A percentile compares a stretch with the other conserved stretches of the same genome.
Evolutionary conservation across 2,329 filamentous ascomycete species (phyloP).

Genomic region (Aspergillus japonicus): DNA sequence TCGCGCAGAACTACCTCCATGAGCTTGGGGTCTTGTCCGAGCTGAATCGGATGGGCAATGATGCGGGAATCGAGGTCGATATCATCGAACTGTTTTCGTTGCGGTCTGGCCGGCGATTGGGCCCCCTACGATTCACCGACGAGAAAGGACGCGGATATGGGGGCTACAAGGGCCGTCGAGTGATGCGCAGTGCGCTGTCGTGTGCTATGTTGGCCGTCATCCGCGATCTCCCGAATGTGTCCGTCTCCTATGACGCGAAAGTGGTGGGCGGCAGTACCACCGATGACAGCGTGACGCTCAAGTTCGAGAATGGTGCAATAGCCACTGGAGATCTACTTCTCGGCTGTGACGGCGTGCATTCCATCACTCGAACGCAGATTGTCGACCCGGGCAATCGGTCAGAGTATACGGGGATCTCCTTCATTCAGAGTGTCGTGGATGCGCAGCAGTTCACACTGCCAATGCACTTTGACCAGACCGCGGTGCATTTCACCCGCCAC

Average conservation of each 20-base stretch:
- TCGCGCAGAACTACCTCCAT: constrained; percentile 36
- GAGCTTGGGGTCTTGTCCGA: constrained; percentile 34
- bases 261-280: constrained; percentile 10
- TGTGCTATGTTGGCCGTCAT: constrained; percentile 33
- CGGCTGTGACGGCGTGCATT: constrained; percentile 44
- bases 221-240: constrained; percentile 9
- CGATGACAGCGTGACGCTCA: constrained; percentile 23
- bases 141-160: constrained; percentile 25
- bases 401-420: constrained; percentile 42
- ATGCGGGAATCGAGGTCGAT: constrained; percentile 30
- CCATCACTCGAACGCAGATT: constrained; percentile 34
- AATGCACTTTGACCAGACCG: constrained; percentile 30
- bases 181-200: constrained; percentile 34
- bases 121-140: constrained; percentile 29
- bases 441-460: constrained; percentile 19
- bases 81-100: constrained; percentile 34
- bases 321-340: constrained; percentile 38
- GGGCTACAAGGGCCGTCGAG: constrained; percentile 31
- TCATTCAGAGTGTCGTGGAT: constrained; percentile 36
- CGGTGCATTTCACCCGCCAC: constrained; percentile 34
- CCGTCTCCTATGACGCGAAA: constrained; percentile 11
- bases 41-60: constrained; percentile 30
- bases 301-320: constrained; percentile 33
- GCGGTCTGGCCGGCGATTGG: constrained; percentile 32
- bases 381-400: constrained; percentile 36